phyloP scores from a whole-genome alignment of 257 asterid genomes.

The Solanum commersonii region DNA sequence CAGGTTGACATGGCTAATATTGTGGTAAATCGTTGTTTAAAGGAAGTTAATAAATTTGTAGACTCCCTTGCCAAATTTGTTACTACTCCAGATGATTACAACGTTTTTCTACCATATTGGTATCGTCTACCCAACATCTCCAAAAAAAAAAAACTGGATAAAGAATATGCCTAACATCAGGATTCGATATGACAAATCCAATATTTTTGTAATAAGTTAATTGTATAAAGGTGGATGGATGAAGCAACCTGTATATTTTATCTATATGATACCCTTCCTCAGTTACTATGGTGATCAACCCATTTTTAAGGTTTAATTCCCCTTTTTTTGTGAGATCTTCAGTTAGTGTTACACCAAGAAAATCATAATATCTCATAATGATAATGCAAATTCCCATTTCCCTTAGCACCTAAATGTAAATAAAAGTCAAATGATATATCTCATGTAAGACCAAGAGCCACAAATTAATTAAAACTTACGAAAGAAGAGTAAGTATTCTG shows the following conservation, averaged over 20 bases:
- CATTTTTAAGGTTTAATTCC: background rate
- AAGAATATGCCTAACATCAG: background rate
- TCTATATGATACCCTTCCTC: background rate
- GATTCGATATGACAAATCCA: no score
- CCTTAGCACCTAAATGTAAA: background rate
- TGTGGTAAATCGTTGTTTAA: no score
- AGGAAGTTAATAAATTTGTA: no score
- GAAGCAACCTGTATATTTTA: background rate
- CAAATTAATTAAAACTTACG: background rate
- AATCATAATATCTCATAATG: background rate
- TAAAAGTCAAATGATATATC: background rate
- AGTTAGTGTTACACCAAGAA: no score
- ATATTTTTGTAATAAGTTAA: background rate
- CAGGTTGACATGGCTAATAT: no score
- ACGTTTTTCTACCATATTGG: no score
- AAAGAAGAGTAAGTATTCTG: background rate
- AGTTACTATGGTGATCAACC: background rate
- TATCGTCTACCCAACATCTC: no score
- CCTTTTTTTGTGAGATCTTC: no score
- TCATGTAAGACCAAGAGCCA: background rate
- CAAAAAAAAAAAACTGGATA: no score
- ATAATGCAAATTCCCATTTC: background rate
- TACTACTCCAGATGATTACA: no score
- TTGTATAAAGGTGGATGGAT: background rate
- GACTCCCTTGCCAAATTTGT: no score